These are phyloP conservation scores for Leucosporidium scottii DNA, from an alignment of 768 basidiomycete species.

Conservation along the genomic window DNA sequence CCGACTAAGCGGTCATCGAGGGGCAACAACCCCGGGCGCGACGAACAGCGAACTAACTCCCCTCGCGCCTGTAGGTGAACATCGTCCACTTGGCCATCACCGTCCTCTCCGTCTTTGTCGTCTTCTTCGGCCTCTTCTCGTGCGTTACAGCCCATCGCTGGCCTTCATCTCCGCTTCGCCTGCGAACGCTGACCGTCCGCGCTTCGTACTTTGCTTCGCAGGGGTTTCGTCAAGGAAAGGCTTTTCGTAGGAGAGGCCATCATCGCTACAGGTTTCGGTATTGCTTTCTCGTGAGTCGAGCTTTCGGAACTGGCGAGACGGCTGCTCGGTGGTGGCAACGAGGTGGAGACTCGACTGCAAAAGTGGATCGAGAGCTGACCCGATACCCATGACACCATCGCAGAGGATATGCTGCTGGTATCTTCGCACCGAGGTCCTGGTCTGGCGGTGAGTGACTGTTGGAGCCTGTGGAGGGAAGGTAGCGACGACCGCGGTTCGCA, in stretches of 20 bases:
- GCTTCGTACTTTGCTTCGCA: conserved; percentile 4
- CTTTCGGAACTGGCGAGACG: no score
- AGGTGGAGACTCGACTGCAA: not conserved
- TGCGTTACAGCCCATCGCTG: conserved; percentile 3
- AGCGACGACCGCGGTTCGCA: not conserved
- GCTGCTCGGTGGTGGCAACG: not conserved
- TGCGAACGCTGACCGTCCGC: not conserved
- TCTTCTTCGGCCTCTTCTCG: conserved; percentile 36
- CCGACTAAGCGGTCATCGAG: no score
- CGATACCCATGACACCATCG: conserved; percentile 22
- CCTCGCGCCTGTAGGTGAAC: conserved; percentile 25
- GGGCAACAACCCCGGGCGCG: not conserved
- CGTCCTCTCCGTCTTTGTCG: conserved; percentile 29
- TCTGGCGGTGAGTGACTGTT: conserved; percentile 8
- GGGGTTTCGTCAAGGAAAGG: conserved; percentile 70
- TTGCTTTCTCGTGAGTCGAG: conserved; percentile 42
- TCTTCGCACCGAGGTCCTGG: conserved; percentile 38
- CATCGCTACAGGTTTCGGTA: conserved; percentile 87
- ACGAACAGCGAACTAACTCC: not conserved
- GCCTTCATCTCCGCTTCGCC: not conserved
- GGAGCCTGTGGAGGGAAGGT: no score
- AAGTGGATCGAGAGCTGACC: not conserved
- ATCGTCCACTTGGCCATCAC: conserved; percentile 30
- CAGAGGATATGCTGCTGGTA: conserved; percentile 35
- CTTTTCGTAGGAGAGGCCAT: conserved; percentile 94